These are phyloP conservation scores for Neurospora sp. DNA, from an alignment of 2,329 filamentous ascomycete genomes.

Conservation along the genomic window DNA sequence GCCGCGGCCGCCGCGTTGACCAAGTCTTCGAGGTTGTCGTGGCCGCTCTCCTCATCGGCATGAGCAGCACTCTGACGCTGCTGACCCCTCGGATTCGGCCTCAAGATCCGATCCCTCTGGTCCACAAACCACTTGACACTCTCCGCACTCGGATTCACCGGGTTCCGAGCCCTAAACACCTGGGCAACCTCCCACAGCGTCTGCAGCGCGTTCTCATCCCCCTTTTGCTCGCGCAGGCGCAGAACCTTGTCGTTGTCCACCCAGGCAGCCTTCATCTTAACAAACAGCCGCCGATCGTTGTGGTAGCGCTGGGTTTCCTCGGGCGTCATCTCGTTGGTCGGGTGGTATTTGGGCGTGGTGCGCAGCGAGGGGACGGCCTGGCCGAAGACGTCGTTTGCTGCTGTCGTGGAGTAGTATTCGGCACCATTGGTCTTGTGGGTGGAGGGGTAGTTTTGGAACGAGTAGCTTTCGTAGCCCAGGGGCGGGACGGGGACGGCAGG, in stretches of 20 bases:
- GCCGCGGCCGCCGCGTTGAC: not conserved
- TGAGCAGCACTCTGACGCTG: not conserved
- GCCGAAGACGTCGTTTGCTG: not conserved
- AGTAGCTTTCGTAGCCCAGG: not conserved
- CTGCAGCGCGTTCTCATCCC: not conserved
- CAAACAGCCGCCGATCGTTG: conserved; percentile 3
- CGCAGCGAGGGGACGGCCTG: not conserved
- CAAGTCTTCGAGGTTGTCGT: not conserved
- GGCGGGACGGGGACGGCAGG: not conserved
- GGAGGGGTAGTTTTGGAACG: not conserved
- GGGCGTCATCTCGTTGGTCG: conserved; percentile 4
- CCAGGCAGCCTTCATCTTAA: conserved; percentile 7
- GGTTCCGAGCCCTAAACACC: not conserved
- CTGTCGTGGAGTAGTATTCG: not conserved
- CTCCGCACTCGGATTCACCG: not conserved
- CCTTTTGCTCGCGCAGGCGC: not conserved
- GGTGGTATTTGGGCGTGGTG: conserved; percentile 5
- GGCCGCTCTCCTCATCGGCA: not conserved
- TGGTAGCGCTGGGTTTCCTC: not conserved
- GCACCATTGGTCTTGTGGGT: not conserved
- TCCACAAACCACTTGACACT: not conserved
- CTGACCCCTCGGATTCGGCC: not conserved
- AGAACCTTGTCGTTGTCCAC: not conserved
- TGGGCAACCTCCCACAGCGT: conserved; percentile 13
- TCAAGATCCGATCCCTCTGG: not conserved